phyloP scores from a whole-genome alignment of 2,329 filamentous ascomycete species.

The Colletotrichum shisoi region DNA sequence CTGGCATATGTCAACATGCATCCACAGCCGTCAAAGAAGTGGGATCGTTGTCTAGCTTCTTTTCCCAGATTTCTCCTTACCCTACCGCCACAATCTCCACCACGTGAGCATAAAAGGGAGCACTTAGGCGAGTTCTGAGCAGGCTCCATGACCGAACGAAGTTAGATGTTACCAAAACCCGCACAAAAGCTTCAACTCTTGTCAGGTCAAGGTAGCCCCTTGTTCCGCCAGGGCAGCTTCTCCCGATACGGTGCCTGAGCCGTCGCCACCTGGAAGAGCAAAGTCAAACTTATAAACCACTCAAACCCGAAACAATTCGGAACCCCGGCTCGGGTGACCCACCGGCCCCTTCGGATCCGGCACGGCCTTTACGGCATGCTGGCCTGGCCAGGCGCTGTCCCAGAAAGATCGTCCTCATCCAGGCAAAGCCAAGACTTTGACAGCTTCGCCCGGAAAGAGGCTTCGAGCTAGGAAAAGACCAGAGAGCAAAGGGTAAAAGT shows the following conservation, averaged over 20 bases:
- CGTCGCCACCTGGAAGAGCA: constrained; percentile 1
- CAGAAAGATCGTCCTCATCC: constrained; percentile 32
- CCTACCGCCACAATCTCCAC: neutral
- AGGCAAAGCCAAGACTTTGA: constrained; percentile 33
- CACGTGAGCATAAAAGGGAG: neutral
- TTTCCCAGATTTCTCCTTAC: neutral
- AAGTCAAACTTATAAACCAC: constrained; percentile 19
- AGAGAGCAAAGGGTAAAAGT: neutral
- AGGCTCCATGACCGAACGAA: neutral
- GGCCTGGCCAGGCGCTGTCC: constrained; percentile 12
- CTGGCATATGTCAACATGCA: neutral
- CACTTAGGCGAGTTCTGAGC: neutral
- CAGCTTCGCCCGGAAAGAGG: neutral
- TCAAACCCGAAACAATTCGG: constrained; percentile 32
- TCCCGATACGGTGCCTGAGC: constrained; percentile 3
- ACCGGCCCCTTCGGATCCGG: constrained; percentile 19
- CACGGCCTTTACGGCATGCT: constrained; percentile 26
- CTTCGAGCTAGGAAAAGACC: neutral
- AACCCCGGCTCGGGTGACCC: constrained; percentile 12
- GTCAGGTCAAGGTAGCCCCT: neutral
- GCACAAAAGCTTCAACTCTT: neutral
- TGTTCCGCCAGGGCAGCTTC: constrained; percentile 1
- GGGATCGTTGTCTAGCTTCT: too few relatives aligned
- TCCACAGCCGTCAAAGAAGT: neutral
- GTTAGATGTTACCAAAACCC: neutral